Evolutionary conservation across 2,329 filamentous ascomycete genomes (phyloP).

Genomic region (Exserohilum rostratum): DNA sequence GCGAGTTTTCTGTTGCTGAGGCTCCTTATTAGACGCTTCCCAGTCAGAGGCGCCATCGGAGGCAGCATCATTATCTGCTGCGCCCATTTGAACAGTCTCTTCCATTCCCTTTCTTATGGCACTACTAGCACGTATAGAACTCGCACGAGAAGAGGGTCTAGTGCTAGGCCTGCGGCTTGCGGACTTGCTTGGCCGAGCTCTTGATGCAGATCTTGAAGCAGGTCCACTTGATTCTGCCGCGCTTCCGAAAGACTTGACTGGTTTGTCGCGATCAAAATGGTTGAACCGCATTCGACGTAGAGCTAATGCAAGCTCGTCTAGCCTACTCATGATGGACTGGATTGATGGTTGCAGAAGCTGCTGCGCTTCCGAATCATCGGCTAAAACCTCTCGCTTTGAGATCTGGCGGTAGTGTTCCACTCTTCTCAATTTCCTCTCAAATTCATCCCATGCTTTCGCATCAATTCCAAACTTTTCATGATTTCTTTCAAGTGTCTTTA

Average conservation of each 20-base stretch:
- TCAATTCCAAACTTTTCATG: no score
- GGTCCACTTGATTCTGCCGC: constrained; percentile 32
- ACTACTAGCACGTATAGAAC: background rate
- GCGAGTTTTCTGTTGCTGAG: constrained; percentile 16
- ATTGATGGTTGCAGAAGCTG: constrained; percentile 70
- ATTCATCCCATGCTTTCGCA: no score
- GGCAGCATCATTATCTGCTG: constrained; percentile 19
- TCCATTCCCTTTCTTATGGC: background rate
- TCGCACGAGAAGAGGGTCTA: constrained; percentile 19
- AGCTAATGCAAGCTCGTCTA: constrained; percentile 73
- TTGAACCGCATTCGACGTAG: constrained; percentile 71
- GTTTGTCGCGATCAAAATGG: constrained; percentile 40
- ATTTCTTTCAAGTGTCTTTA: no score
- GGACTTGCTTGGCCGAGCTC: constrained; percentile 18
- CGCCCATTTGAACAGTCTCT: background rate
- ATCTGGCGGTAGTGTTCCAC: no score
- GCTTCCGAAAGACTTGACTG: constrained; percentile 40
- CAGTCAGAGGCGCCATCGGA: constrained; percentile 44
- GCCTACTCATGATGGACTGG: constrained; percentile 69
- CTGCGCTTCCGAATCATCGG: constrained; percentile 73
- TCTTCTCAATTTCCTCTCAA: no score
- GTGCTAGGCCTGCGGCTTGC: constrained; percentile 14
- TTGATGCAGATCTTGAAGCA: constrained; percentile 21
- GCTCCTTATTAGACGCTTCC: background rate
- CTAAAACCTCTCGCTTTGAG: constrained; percentile 62